phyloP scores from a whole-genome alignment of 257 asterid species.

The Nicotiana attenuata region DNA sequence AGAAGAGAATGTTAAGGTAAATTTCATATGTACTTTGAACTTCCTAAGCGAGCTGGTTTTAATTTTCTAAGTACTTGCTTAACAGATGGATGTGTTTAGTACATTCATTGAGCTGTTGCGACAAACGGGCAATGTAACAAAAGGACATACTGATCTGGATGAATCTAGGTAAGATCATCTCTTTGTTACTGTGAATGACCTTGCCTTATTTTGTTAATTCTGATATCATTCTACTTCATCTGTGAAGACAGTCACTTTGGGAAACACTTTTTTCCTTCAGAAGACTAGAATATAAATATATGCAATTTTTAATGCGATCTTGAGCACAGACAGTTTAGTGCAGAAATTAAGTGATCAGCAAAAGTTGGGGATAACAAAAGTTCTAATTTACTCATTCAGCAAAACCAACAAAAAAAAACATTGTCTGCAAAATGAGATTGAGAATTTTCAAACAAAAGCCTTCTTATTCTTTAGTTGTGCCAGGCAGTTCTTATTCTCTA shows the following conservation, averaged over 20 bases:
- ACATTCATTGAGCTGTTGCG: conserved; percentile 90
- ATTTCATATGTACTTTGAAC: conserved; percentile 2
- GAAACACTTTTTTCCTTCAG: background rate
- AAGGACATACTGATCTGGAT: conserved; percentile 73
- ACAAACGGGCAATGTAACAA: conserved; percentile 93
- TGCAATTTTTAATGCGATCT: background rate
- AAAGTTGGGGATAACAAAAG: background rate
- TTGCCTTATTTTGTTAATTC: background rate
- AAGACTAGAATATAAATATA: background rate
- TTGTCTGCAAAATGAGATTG: background rate
- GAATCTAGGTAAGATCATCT: conserved; percentile 71
- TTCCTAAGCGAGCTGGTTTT: conserved; percentile 2
- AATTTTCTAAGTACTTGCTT: conserved; percentile 19
- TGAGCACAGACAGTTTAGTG: background rate
- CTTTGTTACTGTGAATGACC: background rate
- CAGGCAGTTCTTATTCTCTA: background rate
- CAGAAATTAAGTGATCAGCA: background rate
- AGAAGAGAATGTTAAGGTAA: conserved; percentile 98
- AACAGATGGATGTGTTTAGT: conserved; percentile 96
- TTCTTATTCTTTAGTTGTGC: background rate
- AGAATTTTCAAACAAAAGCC: background rate
- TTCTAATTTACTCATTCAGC: background rate
- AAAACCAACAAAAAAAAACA: background rate
- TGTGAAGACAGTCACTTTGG: background rate
- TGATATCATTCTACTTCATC: background rate